Base-by-base conservation (phyloP, 1,284 basidiomycete species). In the Leccinum griseonigrum region DNA sequence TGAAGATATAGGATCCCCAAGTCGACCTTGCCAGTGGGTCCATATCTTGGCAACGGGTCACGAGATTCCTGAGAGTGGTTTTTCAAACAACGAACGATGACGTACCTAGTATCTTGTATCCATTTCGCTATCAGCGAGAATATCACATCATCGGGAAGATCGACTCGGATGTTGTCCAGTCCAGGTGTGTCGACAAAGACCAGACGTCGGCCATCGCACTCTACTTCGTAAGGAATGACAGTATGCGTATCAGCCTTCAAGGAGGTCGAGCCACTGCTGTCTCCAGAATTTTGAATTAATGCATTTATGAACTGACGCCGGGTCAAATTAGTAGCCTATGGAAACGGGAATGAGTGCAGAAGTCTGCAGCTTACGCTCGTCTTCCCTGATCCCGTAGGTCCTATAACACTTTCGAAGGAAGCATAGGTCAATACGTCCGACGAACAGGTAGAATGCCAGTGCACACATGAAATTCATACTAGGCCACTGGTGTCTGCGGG, bases 101-200 rank as follows among this genome's bases (percentile, higher is more conserved):
- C 64, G 3, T 48, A 66, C 64, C 16, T 46, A 26, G 22, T 26
- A 0, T 2, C 4, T 18, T 22, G 46, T 3, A 60, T 38, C 60
- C 46, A 57, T 22, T 16, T 43, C 7, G 40, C 54, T 22, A 64
- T 18, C 16, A 13, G 52, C 3, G 14, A 28, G 10, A 64, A 22
- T 56, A 65, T 57, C n/a, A 2, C 34, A 14, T 26, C 31, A 26
- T 64, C 56, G 4, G 22, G 18, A 4, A 56, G 29, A 34, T 48
- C 1, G 32, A 26, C 22, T 26, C 22, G 22, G 22, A 29, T 29
- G 11, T 11, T 64, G 13, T 65, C 29, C 18, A 65, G 34, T 9
- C 64, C 61, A n/a, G 64, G 64, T 1, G 64, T 65, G 16, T 64
- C 64, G 5, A 66, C 28, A 14, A 66, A 40, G 32, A 55, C 54